A percentile compares a stretch with the other conserved stretches of the same genome.
These are phyloP conservation scores for Cercospora sesami DNA, from an alignment of 2,329 filamentous ascomycete genomes.

Conservation along the genomic window DNA sequence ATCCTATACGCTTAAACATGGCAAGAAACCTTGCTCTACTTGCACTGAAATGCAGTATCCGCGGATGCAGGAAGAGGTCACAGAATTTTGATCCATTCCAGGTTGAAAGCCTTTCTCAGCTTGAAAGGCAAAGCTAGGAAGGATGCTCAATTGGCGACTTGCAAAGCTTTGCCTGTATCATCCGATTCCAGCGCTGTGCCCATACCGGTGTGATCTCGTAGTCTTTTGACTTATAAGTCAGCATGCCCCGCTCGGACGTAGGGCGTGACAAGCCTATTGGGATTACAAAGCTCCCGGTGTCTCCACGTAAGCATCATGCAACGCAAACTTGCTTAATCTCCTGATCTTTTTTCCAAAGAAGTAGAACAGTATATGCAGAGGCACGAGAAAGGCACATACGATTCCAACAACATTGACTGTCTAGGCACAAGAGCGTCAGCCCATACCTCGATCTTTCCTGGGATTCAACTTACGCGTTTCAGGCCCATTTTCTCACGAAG, in stretches of 20 bases:
- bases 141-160: neutral
- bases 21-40: no score
- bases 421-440: neutral
- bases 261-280: neutral
- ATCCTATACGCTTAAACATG: no score
- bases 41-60: neutral
- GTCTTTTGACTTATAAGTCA: neutral
- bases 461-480: slow-evolving; percentile 10
- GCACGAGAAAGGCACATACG: slow-evolving; percentile 13
- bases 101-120: neutral
- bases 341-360: slow-evolving; percentile 20
- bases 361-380: slow-evolving; percentile 21
- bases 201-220: neutral
- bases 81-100: neutral
- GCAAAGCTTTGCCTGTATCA: neutral
- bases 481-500: slow-evolving; percentile 16
- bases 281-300: neutral
- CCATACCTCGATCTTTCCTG: no score
- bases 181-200: neutral
- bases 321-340: slow-evolving; percentile 21
- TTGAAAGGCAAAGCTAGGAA: neutral
- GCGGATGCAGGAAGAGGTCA: neutral
- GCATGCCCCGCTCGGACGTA: neutral
- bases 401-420: slow-evolving; percentile 11
- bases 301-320: slow-evolving; percentile 7